These are phyloP conservation scores for Barnettozyma sp. DNA, from an alignment of 805 yeast species.

Conservation along the genomic window DNA sequence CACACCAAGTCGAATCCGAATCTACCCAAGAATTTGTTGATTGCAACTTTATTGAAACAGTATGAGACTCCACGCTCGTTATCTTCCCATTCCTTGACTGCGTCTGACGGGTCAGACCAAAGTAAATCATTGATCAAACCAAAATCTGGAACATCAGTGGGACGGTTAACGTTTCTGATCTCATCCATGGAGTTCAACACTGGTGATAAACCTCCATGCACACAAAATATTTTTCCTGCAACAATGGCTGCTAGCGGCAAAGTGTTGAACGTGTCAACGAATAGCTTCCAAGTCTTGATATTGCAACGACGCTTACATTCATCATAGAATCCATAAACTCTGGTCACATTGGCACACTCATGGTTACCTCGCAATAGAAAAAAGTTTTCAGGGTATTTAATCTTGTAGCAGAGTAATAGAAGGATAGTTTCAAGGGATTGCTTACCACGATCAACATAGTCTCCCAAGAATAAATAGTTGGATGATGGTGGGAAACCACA, in stretches of 20 bases:
- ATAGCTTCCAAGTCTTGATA: constrained; percentile 97
- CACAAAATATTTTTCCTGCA: constrained; percentile 95
- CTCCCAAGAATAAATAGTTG: constrained; percentile 90
- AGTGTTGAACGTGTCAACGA: constrained; percentile 97
- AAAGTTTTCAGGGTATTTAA: constrained; percentile 96
- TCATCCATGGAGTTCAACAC: constrained; percentile 98
- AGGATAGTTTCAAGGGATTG: constrained; percentile 96
- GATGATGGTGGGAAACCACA: constrained; percentile 99
- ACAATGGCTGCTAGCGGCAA: constrained; percentile 97
- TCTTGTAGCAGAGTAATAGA: constrained; percentile 87
- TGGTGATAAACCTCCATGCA: constrained; percentile 98
- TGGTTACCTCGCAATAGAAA: constrained; percentile 96
- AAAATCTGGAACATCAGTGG: constrained; percentile 97
- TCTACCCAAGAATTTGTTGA: constrained; percentile 87
- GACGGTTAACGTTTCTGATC: constrained; percentile 97
- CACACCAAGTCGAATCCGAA: constrained; percentile 98
- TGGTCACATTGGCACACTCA: constrained; percentile 96
- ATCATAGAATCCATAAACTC: constrained; percentile 97
- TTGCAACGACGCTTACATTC: constrained; percentile 98
- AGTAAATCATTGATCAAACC: constrained; percentile 92
- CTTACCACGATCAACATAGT: constrained; percentile 97
- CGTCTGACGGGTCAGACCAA: constrained; percentile 99
- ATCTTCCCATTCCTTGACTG: constrained; percentile 97
- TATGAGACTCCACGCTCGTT: constrained; percentile 98
- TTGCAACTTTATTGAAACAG: constrained; percentile 98